Evolutionary conservation across 2,329 filamentous ascomycete genomes (phyloP).

Genomic region (Cladosporium austrohemisphaericum): DNA sequence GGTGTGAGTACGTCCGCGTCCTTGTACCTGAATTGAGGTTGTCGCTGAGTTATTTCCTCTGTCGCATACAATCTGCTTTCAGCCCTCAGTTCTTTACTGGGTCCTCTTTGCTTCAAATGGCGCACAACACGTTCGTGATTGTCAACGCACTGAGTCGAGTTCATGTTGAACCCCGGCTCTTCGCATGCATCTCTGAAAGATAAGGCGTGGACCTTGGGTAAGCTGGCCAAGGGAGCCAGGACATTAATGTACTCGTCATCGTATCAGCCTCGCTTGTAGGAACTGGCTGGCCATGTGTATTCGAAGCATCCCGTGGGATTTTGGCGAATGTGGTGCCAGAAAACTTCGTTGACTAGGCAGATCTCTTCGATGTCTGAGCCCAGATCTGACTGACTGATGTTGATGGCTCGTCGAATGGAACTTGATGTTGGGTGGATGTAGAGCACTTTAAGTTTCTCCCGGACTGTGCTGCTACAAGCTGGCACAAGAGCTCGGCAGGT

Average conservation of each 20-base stretch:
- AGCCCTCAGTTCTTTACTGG: not conserved
- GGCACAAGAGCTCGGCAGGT: conserved; percentile 6
- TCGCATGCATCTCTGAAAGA: conserved; percentile 1
- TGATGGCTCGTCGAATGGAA: conserved; percentile 9
- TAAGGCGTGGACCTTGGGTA: not conserved
- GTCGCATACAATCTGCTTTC: not conserved
- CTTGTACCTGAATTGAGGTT: not conserved
- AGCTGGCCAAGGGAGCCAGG: conserved; percentile 1
- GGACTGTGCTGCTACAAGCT: conserved; percentile 8
- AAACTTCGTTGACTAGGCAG: conserved; percentile 15
- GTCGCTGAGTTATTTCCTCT: not conserved
- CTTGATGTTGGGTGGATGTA: conserved; percentile 19
- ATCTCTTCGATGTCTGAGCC: conserved; percentile 17
- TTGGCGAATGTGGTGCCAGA: not conserved
- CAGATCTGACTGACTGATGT: conserved; percentile 19
- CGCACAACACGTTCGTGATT: not conserved
- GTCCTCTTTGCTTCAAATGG: too few relatives aligned
- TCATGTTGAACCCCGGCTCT: conserved; percentile 9
- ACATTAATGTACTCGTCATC: not conserved
- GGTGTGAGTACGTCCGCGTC: too few relatives aligned
- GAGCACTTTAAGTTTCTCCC: conserved; percentile 14
- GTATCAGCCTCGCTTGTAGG: not conserved
- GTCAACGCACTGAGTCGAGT: not conserved
- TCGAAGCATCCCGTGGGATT: not conserved
- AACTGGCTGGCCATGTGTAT: not conserved